Percentiles rank a stretch among this genome's conserved stretches.
Conservation (phyloP, 768 basidiomycete genomes). For the Clavaria fumosa region DNA sequence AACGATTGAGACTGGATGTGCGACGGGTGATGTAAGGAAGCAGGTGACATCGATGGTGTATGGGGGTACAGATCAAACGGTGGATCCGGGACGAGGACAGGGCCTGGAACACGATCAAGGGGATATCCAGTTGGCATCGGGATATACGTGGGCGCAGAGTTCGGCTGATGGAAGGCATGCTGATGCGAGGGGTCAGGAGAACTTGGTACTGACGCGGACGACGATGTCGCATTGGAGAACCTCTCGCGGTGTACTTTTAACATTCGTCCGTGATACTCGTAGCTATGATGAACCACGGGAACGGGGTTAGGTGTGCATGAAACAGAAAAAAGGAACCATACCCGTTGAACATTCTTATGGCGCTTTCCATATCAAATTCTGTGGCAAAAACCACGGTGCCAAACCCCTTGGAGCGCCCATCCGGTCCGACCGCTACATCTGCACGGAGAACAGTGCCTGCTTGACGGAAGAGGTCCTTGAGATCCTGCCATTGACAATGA, state of each 20-base stretch:
- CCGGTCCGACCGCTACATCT: conserved; percentile 76
- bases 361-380: conserved; percentile 71
- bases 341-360: conserved; percentile 85
- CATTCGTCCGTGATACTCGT: conserved; percentile 73
- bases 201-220: too few species aligned
- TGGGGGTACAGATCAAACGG: neutral
- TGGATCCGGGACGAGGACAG: neutral
- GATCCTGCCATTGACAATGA: conserved; percentile 95
- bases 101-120: neutral
- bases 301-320: neutral
- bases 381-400: conserved; percentile 83
- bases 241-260: conserved; percentile 91
- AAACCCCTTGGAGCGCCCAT: conserved; percentile 83
- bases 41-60: neutral
- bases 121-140: neutral
- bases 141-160: neutral
- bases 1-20: neutral
- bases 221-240: conserved; percentile 30
- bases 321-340: conserved; percentile 16
- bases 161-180: neutral
- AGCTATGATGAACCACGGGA: conserved; percentile 28
- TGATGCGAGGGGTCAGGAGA: neutral
- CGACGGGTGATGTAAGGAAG: neutral
- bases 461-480: conserved; percentile 89
- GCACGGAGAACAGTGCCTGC: conserved; percentile 85